Base-by-base conservation (phyloP, 2,329 filamentous ascomycete genomes). In the Cladophialophora chaetospira region DNA sequence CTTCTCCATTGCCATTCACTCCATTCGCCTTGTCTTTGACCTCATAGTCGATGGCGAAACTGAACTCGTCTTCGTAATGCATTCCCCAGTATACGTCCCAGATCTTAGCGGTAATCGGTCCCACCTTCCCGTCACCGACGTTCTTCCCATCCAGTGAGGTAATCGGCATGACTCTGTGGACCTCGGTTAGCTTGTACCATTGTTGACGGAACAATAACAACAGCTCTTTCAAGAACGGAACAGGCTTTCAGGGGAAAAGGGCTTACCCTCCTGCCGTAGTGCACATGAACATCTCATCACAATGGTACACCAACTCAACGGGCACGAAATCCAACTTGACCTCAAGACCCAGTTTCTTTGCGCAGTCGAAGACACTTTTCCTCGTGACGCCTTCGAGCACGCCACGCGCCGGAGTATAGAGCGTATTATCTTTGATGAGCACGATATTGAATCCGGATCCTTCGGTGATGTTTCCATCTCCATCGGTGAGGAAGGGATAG, bases 151-250 rank as follows among this genome's bases (percentile, higher is more conserved):
- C 79, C 2, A 81, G 66, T 0, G 51, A 57, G 0, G 76, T 79
- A 19, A 81, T 79, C 0, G 79, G 79, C 78, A 81, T 81, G 3
- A n/a, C n/a, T n/a, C n/a, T n/a, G n/a, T n/a, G n/a, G n/a, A n/a
- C n/a, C n/a, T n/a, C n/a, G n/a, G n/a, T n/a, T n/a, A n/a, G n/a
- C n/a, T n/a, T n/a, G n/a, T n/a, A n/a, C n/a, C n/a, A n/a, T n/a
- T n/a, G n/a, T n/a, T n/a, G n/a, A n/a, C n/a, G n/a, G n/a, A n/a
- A n/a, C n/a, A n/a, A n/a, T n/a, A n/a, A n/a, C n/a, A n/a, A n/a
- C n/a, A n/a, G n/a, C n/a, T n/a, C n/a, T n/a, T n/a, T n/a, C n/a
- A n/a, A n/a, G n/a, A n/a, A n/a, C n/a, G n/a, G n/a, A n/a, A n/a
- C n/a, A n/a, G n/a, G n/a, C n/a, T n/a, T n/a, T n/a, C n/a, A n/a